A percentile compares a stretch with the other conserved stretches of the same genome.
These are phyloP conservation scores for Pterocarpus macrocarpus DNA, from an alignment of 306 rosid species.

Conservation along the genomic window DNA sequence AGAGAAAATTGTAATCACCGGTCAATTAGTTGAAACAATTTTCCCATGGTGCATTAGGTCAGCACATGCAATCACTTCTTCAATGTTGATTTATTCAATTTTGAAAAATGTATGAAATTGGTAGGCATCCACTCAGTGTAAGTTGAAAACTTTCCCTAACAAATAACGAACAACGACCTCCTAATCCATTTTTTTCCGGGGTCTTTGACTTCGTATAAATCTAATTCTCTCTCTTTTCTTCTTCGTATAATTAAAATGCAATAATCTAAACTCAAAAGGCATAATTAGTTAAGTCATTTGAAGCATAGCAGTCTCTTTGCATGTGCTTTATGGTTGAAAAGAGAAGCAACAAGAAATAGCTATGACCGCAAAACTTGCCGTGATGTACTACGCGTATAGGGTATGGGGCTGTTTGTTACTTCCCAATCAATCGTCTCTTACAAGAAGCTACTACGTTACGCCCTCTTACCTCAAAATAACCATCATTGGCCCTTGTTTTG, in stretches of 20 bases:
- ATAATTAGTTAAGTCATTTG: neutral
- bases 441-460: conserved; percentile 11
- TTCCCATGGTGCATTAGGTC: conserved; percentile 13
- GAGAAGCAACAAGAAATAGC: conserved; percentile 19
- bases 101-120: conserved; percentile 24
- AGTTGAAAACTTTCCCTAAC: conserved; percentile 19
- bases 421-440: neutral
- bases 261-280: conserved; percentile 18
- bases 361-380: conserved; percentile 13
- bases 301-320: conserved; percentile 44
- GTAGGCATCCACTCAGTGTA: conserved; percentile 32
- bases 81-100: conserved; percentile 12
- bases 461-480: conserved; percentile 32
- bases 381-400: neutral
- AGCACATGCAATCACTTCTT: conserved; percentile 23
- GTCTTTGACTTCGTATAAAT: conserved; percentile 24
- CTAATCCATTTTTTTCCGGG: neutral
- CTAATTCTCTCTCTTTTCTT: neutral
- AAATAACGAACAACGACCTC: conserved; percentile 30
- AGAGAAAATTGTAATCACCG: conserved; percentile 4
- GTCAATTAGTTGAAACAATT: neutral
- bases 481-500: neutral
- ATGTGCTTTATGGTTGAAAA: conserved; percentile 29
- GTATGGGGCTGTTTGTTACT: conserved; percentile 31
- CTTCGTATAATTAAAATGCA: neutral